These are phyloP conservation scores for Colletotrichum salicis DNA, from an alignment of 2,329 filamentous ascomycete species.

Conservation along the genomic window DNA sequence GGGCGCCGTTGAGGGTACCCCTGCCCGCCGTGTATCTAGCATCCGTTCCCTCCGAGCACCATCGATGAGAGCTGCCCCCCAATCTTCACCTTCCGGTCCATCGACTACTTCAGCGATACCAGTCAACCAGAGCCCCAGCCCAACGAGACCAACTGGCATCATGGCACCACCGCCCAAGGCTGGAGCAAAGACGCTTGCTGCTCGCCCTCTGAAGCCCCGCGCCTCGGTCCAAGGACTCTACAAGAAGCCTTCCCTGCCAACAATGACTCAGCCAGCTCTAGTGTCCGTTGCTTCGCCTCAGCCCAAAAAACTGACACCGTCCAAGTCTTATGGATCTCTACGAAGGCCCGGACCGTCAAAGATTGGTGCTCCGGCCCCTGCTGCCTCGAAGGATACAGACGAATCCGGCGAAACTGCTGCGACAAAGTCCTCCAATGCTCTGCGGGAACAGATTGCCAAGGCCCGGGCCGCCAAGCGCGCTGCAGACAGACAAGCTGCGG, in stretches of 20 bases:
- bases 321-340: conserved; percentile 29
- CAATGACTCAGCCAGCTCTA: conserved; percentile 41
- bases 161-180: conserved; percentile 47
- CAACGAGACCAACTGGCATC: conserved; percentile 47
- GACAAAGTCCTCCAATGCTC: conserved; percentile 78
- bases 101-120: conserved; percentile 47
- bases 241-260: conserved; percentile 64
- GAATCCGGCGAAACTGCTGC: conserved; percentile 36
- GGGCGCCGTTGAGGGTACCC: conserved; percentile 56
- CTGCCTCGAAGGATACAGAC: conserved; percentile 41
- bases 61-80: conserved; percentile 40
- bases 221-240: conserved; percentile 65
- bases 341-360: conserved; percentile 22
- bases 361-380: conserved; percentile 1
- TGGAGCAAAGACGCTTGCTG: conserved; percentile 59
- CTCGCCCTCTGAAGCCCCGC: conserved; percentile 59
- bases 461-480: conserved; percentile 84
- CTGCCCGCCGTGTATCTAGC: conserved; percentile 46
- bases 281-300: conserved; percentile 2
- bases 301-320: conserved; percentile 18
- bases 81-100: conserved; percentile 38
- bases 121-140: conserved; percentile 49
- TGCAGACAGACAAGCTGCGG: conserved; percentile 48
- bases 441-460: conserved; percentile 92
- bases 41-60: conserved; percentile 50